Evolutionary conservation across 805 yeast species (phyloP), one percentile per base, ranked within the genome.

Genomic region (Saccharomycopsis sp.): DNA sequence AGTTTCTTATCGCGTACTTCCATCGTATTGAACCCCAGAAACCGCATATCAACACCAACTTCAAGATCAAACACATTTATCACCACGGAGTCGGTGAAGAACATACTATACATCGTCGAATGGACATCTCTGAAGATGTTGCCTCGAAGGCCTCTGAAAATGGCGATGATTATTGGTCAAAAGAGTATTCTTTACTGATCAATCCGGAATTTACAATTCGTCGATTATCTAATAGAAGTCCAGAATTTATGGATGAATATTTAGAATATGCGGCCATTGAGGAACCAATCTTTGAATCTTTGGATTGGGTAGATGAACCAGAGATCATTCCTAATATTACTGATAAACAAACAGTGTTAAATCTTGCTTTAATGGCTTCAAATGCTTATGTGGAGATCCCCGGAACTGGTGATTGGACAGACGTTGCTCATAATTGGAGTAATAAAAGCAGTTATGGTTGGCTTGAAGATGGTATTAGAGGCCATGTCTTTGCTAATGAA

Each of bases 351-450:
- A 84, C 96, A 0, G 56, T 89, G 3, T 63, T 88, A 2, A 62
- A 82, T 1, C 60, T 89, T 31, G 97, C 96, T 0, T 59, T 77
- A 39, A 82, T 89, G 75, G 76, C 95, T 0, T 83, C 95, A 1
- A 82, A 92, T 56, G 96, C 97, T 2, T 92, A 89, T 54, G 94
- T 86, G 2, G 69, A 72, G 34, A 62, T 74, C 23, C 96, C 96
- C 3, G 54, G 61, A 4, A 72, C 76, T 19, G 88, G 87, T 35
- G 94, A 85, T 55, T 92, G 97, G 97, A 63, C 80, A 41, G 92
- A 89, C 52, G 74, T 84, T 10, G 72, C 75, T 1, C 60, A 57
- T 1, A 77, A 78, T 0, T 84, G 78, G 66, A 65, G 72, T 5
- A 46, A 46, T 32, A 21, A 30, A 19, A 33, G 40, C 2, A 74